Base-by-base conservation (phyloP, 805 yeast species). In the Trichomonascus vanleenenianus region DNA sequence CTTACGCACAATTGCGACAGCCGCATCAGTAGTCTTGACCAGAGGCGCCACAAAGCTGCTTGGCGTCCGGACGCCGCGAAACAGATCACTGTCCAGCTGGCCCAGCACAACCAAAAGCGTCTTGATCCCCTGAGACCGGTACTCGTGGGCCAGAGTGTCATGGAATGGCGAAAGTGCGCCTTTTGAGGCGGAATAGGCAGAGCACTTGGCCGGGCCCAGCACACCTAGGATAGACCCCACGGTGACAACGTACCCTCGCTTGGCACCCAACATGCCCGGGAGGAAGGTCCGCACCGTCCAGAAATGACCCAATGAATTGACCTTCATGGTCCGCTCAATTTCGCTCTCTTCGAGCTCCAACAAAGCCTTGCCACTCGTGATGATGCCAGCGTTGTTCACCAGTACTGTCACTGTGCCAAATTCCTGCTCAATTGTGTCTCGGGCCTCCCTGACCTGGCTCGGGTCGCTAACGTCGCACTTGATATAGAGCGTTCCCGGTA, bases 301-400 rank as follows among this genome's bases (percentile, higher is more conserved):
- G 59, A 85, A 82, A 50, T 81, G 77, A 3, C 95, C 78, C 14
- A 81, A 54, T 38, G 85, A 69, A 53, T 91, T 89, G 20, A 85
- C 79, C 20, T 75, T 72, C 30, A 89, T 66, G 1, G 80, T 75
- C 36, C 64, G 66, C 49, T 80, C 80, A 48, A 91, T 76, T 40
- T 80, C 84, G 0, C 68, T 75, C 45, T 70, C 73, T 1, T 74
- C 56, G 44, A 79, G 61, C 7, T 83, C 81, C 8, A 78, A 54
- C 2, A 88, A 56, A 0, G 76, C 60, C 50, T 76, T 74, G 0
- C 86, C 85, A 14, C 30, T 20, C 15, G 42, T 8, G 65, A 65
- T 30, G 81, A 87, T 73, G 0, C 87, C 97, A 0, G 97, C 97
- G 60, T 91, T 89, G 63, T 89, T 89, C 42, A 91, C 74, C 12